Base-by-base conservation (phyloP, 2,329 filamentous ascomycete genomes). In the Magnaporthales sp. region DNA sequence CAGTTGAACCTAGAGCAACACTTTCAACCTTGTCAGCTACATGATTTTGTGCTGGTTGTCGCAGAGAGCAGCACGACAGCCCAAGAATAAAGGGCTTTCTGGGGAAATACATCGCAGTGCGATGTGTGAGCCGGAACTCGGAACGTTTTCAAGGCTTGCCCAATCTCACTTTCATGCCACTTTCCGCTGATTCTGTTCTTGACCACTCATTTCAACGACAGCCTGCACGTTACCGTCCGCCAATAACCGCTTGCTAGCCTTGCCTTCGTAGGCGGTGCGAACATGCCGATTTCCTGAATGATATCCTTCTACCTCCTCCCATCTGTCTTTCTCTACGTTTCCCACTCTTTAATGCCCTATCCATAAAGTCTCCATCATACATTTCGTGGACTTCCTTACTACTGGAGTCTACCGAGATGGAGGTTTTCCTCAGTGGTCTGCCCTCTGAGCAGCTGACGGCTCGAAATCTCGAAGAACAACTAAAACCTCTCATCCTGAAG, bases 351-450 rank as follows among this genome's bases (percentile, higher is more conserved):
- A 19, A 26, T n/a, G 11, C 56, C 24, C 19, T 60, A 26, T 27
- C 6, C 26, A 2, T n/a, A 4, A 60, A 19, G 7, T 13, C 11
- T 6, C 13, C 3, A 19, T 27, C 56, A 15, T 13, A 26, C 24
- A 26, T 9, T 15, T 13, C 26, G 19, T 24, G 13, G 10, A 26
- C 13, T 19, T 11, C 56, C 26, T 27, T 26, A 27, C 13, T 27
- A 19, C 24, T 19, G 6, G 22, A 26, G 5, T 9, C 30, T 27
- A 27, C 31, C 62, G 60, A 32, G 7, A 84, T 86, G 79, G 82
- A 85, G 68, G 77, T 82, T 11, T 79, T 79, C 46, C 70, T 85
- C 32, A 68, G 66, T 15, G 78, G 79, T 11, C 74, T 86, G 15
- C 82, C 83, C 1, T 22, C 65, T 9, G 31, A 65, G 10, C 73